Percentiles rank a stretch among this genome's conserved stretches.
Conservation (phyloP, 768 basidiomycete species). For the Suillus americanus region DNA sequence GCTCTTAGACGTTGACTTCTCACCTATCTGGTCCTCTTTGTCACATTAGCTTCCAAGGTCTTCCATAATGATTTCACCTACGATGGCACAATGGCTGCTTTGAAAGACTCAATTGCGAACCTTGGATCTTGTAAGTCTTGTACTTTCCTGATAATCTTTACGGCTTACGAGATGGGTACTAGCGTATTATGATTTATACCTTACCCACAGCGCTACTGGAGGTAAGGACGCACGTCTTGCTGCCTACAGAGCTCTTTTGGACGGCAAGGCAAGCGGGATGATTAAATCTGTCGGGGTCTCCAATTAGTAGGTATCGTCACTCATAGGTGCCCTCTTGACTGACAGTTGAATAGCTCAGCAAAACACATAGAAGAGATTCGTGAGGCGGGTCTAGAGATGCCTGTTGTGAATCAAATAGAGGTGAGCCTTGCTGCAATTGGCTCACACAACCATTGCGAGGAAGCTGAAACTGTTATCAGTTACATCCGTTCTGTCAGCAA, state of each 20-base stretch:
- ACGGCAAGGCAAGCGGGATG: slow-evolving; percentile 55
- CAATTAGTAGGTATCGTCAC: slow-evolving; percentile 54
- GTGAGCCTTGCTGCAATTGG: slow-evolving; percentile 32
- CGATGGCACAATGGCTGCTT: slow-evolving; percentile 48
- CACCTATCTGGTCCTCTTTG: background rate
- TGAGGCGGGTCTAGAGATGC: slow-evolving; percentile 56
- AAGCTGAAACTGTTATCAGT: background rate
- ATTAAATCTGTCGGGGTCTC: slow-evolving; percentile 69
- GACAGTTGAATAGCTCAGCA: slow-evolving; percentile 41
- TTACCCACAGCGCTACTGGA: slow-evolving; percentile 65
- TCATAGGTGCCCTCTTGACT: background rate
- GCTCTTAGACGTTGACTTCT: background rate
- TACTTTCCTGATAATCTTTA: background rate
- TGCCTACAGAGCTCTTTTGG: slow-evolving; percentile 66
- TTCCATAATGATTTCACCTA: slow-evolving; percentile 29
- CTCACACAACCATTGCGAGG: background rate
- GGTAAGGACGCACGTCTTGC: slow-evolving; percentile 57
- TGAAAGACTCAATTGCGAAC: slow-evolving; percentile 53
- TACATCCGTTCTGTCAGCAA: slow-evolving; percentile 40
- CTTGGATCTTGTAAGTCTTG: slow-evolving; percentile 48
- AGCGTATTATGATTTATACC: slow-evolving; percentile 65
- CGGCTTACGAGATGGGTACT: slow-evolving; percentile 11
- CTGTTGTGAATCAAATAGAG: slow-evolving; percentile 76
- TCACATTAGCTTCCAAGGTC: slow-evolving; percentile 8
- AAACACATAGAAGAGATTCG: slow-evolving; percentile 70